A percentile compares a stretch with the other conserved stretches of the same genome.
These are phyloP conservation scores for Pisolithus microcarpus DNA, from an alignment of 768 basidiomycete genomes.

Conservation along the genomic window DNA sequence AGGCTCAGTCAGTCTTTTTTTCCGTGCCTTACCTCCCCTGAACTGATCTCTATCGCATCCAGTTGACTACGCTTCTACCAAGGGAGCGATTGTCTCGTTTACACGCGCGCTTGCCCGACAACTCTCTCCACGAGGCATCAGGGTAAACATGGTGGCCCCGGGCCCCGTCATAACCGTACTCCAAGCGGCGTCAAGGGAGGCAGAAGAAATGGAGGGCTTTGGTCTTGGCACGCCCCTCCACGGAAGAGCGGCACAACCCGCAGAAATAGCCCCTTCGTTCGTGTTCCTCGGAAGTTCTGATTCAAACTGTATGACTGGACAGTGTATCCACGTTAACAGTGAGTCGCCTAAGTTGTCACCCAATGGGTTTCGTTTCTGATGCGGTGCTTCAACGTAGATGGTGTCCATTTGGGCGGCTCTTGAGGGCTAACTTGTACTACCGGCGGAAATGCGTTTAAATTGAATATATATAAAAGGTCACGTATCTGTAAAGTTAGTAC, in stretches of 20 bases:
- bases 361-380: neutral
- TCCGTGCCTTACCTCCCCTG: conserved; percentile 3
- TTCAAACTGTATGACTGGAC: conserved; percentile 34
- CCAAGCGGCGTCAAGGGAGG: conserved; percentile 46
- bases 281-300: conserved; percentile 47
- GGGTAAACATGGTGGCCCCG: conserved; percentile 46
- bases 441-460: neutral
- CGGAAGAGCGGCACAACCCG: conserved; percentile 44
- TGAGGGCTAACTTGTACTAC: no score
- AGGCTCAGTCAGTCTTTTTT: conserved; percentile 24
- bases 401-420: conserved; percentile 7
- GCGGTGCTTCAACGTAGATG: conserved; percentile 1
- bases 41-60: conserved; percentile 10
- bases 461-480: neutral
- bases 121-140: conserved; percentile 48
- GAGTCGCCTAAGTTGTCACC: neutral
- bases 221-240: conserved; percentile 43
- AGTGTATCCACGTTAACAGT: conserved; percentile 31
- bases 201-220: conserved; percentile 51
- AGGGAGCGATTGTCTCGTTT: conserved; percentile 54
- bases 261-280: conserved; percentile 46
- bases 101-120: conserved; percentile 48
- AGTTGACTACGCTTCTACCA: conserved; percentile 50
- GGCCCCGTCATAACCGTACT: conserved; percentile 54
- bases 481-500: neutral